phyloP scores from a whole-genome alignment of 345 rosid genomes.

The Iberis pinnata region DNA sequence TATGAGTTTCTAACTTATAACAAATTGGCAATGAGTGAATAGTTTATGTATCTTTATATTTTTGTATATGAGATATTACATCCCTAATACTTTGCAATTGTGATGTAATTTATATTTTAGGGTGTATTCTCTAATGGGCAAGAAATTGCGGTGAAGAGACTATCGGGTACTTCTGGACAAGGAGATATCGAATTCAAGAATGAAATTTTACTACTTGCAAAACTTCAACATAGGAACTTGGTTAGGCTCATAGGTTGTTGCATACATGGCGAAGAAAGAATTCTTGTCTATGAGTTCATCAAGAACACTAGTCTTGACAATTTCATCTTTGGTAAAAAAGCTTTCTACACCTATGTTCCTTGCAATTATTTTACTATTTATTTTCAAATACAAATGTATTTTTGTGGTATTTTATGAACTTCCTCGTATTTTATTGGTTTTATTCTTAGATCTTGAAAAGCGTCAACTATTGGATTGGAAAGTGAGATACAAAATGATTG shows the following conservation, averaged over 20 bases:
- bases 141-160: constrained; percentile 46
- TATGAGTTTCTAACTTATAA: too few relatives aligned
- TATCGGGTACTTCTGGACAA: constrained; percentile 33
- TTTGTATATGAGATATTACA: too few relatives aligned
- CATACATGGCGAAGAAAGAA: constrained; percentile 35
- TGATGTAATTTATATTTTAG: constrained; percentile 32
- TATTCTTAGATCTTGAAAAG: constrained; percentile 18
- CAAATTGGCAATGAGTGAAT: too few relatives aligned
- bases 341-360: not conserved
- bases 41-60: too few relatives aligned
- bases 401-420: too few relatives aligned
- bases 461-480: constrained; percentile 27
- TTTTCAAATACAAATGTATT: too few relatives aligned
- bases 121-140: constrained; percentile 34
- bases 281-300: constrained; percentile 42
- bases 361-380: not conserved
- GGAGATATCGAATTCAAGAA: constrained; percentile 45
- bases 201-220: constrained; percentile 39
- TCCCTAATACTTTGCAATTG: too few relatives aligned
- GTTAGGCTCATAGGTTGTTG: constrained; percentile 39
- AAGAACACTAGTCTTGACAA: constrained; percentile 39
- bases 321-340: constrained; percentile 24
- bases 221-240: constrained; percentile 48
- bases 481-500: constrained; percentile 25
- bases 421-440: too few relatives aligned